phyloP scores from a whole-genome alignment of 1,284 basidiomycete genomes.

The Boletellus deceptivus region DNA sequence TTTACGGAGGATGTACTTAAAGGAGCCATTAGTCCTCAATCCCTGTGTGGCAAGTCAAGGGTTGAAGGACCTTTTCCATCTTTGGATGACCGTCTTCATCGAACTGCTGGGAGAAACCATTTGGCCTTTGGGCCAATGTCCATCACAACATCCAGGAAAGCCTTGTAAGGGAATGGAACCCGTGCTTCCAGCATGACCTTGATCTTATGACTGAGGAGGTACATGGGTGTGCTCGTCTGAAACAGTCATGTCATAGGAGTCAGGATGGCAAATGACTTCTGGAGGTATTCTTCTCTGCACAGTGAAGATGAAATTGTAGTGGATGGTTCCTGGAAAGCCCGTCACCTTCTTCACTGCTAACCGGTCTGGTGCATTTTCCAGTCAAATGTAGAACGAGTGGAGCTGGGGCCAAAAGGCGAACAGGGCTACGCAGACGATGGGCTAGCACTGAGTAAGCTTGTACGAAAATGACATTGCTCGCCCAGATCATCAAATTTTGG shows the following conservation, averaged over 20 bases:
- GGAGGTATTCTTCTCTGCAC: conserved; percentile 97
- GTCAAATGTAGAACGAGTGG: conserved; percentile 97
- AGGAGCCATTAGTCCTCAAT: too few relatives aligned
- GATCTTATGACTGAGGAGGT: conserved; percentile 95
- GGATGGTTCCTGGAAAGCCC: conserved; percentile 89
- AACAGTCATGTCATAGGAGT: conserved; percentile 99
- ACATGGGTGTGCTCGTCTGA: conserved; percentile 97
- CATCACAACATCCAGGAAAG: conserved; percentile 94
- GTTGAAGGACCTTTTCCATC: conserved; percentile 82
- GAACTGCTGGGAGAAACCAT: conserved; percentile 69
- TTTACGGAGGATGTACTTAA: too few relatives aligned
- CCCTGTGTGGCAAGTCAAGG: conserved; percentile 1
- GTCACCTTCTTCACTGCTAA: conserved; percentile 94
- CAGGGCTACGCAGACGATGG: conserved; percentile 45
- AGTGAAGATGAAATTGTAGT: conserved; percentile 99
- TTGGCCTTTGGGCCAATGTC: conserved; percentile 88
- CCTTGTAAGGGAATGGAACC: conserved; percentile 98
- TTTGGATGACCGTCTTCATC: conserved; percentile 85
- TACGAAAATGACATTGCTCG: conserved; percentile 39
- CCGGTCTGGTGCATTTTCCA: conserved; percentile 94
- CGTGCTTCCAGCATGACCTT: conserved; percentile 99
- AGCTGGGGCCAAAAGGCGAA: conserved; percentile 94
- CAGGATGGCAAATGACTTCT: conserved; percentile 97
- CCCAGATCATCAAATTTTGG: conserved; percentile 37
- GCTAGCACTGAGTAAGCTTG: background rate